Percentiles rank a stretch among this genome's conserved stretches.
Conservation (phyloP, 176 grass and related monocot genomes). For the Pontederia crassipes region DNA sequence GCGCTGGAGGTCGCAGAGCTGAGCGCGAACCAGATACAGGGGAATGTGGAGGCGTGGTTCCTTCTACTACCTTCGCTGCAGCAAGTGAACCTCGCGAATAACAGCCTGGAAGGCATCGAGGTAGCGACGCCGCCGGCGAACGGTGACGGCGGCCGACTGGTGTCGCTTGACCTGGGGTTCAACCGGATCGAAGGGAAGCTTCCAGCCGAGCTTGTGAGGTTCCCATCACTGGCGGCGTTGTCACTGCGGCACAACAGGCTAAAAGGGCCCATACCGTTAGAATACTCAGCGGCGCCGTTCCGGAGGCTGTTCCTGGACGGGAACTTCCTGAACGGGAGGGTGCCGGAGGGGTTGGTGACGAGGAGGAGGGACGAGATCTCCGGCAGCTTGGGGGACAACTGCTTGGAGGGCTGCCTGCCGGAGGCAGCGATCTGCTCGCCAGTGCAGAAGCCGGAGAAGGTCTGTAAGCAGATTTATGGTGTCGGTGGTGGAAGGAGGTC, state of each 20-base stretch:
- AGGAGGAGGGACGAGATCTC: background rate
- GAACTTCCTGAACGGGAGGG: background rate
- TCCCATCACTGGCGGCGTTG: background rate
- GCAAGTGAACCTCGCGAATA: conserved; percentile 1
- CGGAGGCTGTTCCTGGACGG: conserved; percentile 1
- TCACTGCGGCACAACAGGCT: background rate
- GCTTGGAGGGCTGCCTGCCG: background rate
- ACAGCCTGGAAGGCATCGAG: background rate
- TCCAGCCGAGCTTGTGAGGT: background rate
- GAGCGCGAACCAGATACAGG: background rate
- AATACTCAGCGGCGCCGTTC: background rate
- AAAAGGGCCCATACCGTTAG: background rate
- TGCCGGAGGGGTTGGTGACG: background rate
- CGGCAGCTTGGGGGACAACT: conserved; percentile 1
- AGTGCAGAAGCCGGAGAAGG: background rate
- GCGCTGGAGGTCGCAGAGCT: background rate
- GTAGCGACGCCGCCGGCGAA: background rate
- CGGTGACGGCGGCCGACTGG: background rate
- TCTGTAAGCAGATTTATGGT: background rate
- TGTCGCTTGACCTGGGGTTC: background rate
- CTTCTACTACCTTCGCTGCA: background rate
- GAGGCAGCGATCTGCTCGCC: background rate
- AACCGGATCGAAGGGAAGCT: background rate
- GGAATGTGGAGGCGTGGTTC: background rate
- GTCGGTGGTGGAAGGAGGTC: background rate